These are phyloP conservation scores for Pichia cephalocereana DNA, from an alignment of 805 yeast species.

Conservation along the genomic window DNA sequence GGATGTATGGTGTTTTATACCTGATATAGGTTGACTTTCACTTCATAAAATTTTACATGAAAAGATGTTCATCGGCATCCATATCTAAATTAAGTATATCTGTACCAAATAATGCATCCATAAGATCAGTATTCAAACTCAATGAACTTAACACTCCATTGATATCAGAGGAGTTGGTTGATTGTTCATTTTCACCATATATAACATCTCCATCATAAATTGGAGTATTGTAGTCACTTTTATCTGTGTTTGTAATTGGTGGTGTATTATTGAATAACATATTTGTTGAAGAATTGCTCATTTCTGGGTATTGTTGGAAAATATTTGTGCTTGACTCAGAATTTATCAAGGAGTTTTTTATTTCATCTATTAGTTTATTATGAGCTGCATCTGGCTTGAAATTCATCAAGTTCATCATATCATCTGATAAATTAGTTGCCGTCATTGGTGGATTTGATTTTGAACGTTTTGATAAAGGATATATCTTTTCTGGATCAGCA, in stretches of 20 bases:
- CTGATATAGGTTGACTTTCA: not conserved
- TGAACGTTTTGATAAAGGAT: not conserved
- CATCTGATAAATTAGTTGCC: too few relatives aligned
- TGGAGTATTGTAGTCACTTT: not conserved
- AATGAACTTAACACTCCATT: constrained; percentile 22
- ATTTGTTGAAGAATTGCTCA: too few relatives aligned
- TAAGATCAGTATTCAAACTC: constrained; percentile 23
- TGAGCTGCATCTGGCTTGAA: too few relatives aligned
- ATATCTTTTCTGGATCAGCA: not conserved
- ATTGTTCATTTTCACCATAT: not conserved
- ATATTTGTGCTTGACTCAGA: too few relatives aligned
- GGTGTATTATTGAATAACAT: not conserved
- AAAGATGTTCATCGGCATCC: not conserved
- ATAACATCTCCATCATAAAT: not conserved
- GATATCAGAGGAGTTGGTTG: constrained; percentile 8
- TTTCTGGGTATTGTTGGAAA: too few relatives aligned
- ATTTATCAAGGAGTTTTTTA: too few relatives aligned
- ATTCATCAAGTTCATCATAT: too few relatives aligned
- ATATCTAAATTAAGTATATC: constrained; percentile 13
- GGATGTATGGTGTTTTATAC: not conserved
- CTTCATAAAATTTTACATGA: not conserved
- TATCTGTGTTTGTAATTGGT: not conserved
- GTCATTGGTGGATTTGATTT: not conserved
- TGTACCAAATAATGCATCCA: constrained; percentile 25
- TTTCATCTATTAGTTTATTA: too few relatives aligned